These are phyloP conservation scores for Ophidiomyces ophidiicola DNA, from an alignment of 2,329 filamentous ascomycete genomes.

Conservation along the genomic window DNA sequence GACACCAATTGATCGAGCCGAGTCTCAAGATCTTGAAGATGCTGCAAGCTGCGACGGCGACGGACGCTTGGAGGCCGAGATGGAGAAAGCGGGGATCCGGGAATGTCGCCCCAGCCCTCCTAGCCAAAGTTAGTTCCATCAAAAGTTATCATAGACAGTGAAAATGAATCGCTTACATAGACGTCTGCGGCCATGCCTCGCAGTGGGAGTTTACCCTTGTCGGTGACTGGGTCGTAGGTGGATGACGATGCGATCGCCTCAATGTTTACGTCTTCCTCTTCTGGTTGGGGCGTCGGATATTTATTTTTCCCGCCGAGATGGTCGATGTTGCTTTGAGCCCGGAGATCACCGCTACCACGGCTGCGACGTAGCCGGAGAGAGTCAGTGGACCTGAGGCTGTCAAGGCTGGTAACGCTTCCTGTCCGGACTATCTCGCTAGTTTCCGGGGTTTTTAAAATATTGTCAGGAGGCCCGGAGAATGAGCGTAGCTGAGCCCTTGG, in stretches of 20 bases:
- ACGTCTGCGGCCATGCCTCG: conserved; percentile 76
- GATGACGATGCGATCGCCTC: conserved; percentile 39
- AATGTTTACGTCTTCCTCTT: conserved; percentile 23
- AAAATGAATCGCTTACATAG: conserved; percentile 57
- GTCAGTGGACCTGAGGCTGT: conserved; percentile 7
- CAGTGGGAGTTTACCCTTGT: conserved; percentile 73
- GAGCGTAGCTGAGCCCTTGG: conserved; percentile 4
- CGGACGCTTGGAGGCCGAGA: conserved; percentile 88
- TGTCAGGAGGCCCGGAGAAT: conserved; percentile 2
- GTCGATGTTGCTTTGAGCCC: conserved; percentile 44
- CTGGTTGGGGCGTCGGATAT: conserved; percentile 10
- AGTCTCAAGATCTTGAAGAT: conserved; percentile 73
- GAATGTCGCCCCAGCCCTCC: conserved; percentile 90
- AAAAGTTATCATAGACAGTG: conserved; percentile 9
- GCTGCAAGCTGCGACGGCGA: conserved; percentile 93
- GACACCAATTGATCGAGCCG: conserved; percentile 65
- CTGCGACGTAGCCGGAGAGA: conserved; percentile 41
- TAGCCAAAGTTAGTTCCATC: conserved; percentile 31
- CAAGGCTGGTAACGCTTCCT: conserved; percentile 4
- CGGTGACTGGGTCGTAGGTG: conserved; percentile 62
- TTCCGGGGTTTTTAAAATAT: conserved; percentile 6
- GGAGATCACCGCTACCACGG: conserved; percentile 62
- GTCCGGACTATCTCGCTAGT: conserved; percentile 1
- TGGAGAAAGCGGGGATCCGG: conserved; percentile 71
- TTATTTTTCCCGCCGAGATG: conserved; percentile 11